Evolutionary conservation across 495 filamentous ascomycete species (phyloP), one percentile per base, ranked within the genome.

Genomic region (Penicillium silybi): DNA sequence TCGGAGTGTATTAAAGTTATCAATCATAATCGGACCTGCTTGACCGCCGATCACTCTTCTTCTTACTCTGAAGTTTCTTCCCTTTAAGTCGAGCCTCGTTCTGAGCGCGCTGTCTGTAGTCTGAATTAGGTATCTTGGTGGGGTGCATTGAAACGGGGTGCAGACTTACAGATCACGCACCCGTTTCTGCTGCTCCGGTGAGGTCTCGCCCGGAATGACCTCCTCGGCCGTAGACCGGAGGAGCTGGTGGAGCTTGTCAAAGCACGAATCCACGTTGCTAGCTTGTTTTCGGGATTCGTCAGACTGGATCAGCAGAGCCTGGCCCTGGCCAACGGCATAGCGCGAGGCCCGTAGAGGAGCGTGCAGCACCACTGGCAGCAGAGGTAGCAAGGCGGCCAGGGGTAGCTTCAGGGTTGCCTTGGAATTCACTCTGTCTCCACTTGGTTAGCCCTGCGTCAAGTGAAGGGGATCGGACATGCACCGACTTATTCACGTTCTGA

Each of bases 401-500:
- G 84, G 70, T 70, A 80, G 74, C 64, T 71, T 88, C 66, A 90
- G 65, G 15, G 88, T 96, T 10, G 92, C 93, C 70, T 98, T 98
- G 15, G 88, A 88, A 66, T 92, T 93, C 22, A 95, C 89, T 69
- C 93, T 98, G 58, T 27, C 11, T 20, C 27, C 26, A 15, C 44
- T 50, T 19, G 29, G 17, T 52, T 26, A 48, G 50, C 45, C 34
- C 29, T 58, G 46, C 50, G 37, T 56, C 29, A 52, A 27, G 29
- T 29, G 46, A 47, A 16, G 44, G 22, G 10, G 37, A 48, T 61
- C 59, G 55, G 58, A 54, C 32, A 48, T 58, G 50, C 52, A 76
- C 82, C 54, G 75, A 97, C 92, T 96, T 97, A 70, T 98, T 98
- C 40, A 93, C 89, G 72, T 97, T 92, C 63, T 98, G 93, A 6